Base-by-base conservation (phyloP, 2,329 filamentous ascomycete genomes). In the Colletotrichum navitas region DNA sequence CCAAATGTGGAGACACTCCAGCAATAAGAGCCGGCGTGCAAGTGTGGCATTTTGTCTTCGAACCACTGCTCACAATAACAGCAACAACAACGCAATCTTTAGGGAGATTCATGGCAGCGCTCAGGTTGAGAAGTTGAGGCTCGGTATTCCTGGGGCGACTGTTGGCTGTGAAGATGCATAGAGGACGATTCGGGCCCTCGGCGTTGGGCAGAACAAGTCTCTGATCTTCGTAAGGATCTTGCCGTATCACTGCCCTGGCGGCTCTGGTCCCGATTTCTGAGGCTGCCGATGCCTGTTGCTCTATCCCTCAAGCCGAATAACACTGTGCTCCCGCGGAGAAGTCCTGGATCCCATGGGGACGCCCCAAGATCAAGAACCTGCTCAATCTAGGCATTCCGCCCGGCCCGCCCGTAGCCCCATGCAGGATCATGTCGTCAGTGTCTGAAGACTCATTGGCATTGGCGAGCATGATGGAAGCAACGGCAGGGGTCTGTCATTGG, bases 191-290 rank as follows among this genome's bases (percentile, higher is more conserved):
- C 39, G 61, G 34, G 62, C 24, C 67, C 36, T 52, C 54, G 21
- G 52, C 52, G 61, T 69, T 26, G 45, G 54, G 39, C 47, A 56
- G 45, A 12, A 62, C 43, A 71, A 51, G 43, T 55, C 36, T 66
- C 26, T 56, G 63, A 63, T 71, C 63, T 71, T 62, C 63, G 51
- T 51, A 62, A 67, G 68, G 63, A 54, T 67, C 41, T 43, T 24
- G 68, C 55, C 26, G 47, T 47, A 29, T 47, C 16, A 47, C 34
- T 65, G 47, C 11, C 39, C 24, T n/a, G 43, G 43, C 43, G 21
- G 18, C 43, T 7, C n/a, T n/a, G n/a, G 21, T 68, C 43, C 64
- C 51, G 49, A 47, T 52, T 68, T 71, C 56, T 64, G 68, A 71
- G 61, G 63, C 62, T 55, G 36, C 32, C 54, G 39, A 49, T 60